Evolutionary conservation across 306 rosid species (phyloP).

Genomic region (Prunus mira): DNA sequence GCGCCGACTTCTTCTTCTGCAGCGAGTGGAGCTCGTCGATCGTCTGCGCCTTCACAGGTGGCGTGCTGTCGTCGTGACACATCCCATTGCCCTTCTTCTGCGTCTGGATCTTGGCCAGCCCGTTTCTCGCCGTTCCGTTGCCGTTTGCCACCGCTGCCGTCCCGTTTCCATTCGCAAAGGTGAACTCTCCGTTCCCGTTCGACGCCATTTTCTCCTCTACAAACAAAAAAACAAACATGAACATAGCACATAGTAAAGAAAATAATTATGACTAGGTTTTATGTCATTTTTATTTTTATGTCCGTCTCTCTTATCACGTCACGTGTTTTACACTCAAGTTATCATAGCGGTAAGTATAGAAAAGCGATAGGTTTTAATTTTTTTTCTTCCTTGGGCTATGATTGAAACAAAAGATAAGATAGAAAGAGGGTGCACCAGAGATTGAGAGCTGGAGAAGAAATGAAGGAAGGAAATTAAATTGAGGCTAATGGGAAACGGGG

Average conservation of each 20-base stretch:
- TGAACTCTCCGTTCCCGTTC: slow-evolving; percentile 29
- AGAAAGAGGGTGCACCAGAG: slow-evolving; percentile 28
- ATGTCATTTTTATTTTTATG: not conserved
- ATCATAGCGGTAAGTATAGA: too few species aligned
- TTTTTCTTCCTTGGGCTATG: not conserved
- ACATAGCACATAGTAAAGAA: too few species aligned
- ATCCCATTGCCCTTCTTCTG: slow-evolving; percentile 26
- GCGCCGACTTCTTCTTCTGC: slow-evolving; percentile 75
- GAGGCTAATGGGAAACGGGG: slow-evolving; percentile 17
- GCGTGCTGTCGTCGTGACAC: slow-evolving; percentile 72
- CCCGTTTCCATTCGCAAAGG: slow-evolving; percentile 24
- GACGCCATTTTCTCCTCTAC: slow-evolving; percentile 19
- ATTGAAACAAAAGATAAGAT: not conserved
- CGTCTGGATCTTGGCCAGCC: slow-evolving; percentile 51
- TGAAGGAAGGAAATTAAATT: not conserved
- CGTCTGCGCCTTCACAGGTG: slow-evolving; percentile 76
- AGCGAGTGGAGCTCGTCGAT: slow-evolving; percentile 85
- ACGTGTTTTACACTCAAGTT: too few species aligned
- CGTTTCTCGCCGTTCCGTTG: slow-evolving; percentile 30
- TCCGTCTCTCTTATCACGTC: too few species aligned
- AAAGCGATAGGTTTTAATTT: too few species aligned
- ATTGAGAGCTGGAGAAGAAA: slow-evolving; percentile 7
- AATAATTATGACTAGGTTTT: too few species aligned
- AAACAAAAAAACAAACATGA: too few species aligned
- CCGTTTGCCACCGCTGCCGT: slow-evolving; percentile 10